phyloP scores from a whole-genome alignment of 176 grass and related monocot genomes.

The Olyra latifolia region DNA sequence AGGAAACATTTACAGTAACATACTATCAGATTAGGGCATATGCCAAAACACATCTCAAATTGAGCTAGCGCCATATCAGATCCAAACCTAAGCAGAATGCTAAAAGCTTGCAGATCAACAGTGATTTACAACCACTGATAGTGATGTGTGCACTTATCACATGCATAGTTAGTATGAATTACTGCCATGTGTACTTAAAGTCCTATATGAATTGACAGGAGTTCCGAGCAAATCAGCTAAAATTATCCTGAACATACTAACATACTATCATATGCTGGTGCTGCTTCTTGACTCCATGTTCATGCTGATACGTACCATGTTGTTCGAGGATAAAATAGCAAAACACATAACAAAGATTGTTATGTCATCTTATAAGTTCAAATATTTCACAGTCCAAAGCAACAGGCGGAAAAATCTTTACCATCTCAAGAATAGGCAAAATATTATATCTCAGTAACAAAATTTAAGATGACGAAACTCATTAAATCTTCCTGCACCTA shows the following conservation, averaged over 20 bases:
- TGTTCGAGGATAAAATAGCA: neutral
- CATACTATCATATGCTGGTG: neutral
- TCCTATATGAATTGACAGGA: neutral
- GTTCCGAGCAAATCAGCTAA: neutral
- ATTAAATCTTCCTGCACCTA: conserved; percentile 9
- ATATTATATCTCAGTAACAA: neutral
- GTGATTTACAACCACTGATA: neutral
- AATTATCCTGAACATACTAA: conserved; percentile 15
- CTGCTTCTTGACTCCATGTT: conserved; percentile 4
- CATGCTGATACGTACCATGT: neutral
- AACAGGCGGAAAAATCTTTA: neutral
- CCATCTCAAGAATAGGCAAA: conserved; percentile 16
- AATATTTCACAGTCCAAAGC: conserved; percentile 17
- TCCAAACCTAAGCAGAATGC: neutral
- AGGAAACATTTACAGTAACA: conserved; percentile 6
- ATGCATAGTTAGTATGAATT: neutral
- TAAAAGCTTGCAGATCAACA: neutral
- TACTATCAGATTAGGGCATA: conserved; percentile 8
- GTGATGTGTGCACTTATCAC: neutral
- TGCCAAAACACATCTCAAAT: neutral
- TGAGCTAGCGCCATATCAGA: neutral
- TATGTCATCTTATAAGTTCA: conserved; percentile 15
- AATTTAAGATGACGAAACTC: conserved; percentile 11
- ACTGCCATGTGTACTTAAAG: neutral
- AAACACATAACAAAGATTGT: conserved; percentile 19